phyloP scores from a whole-genome alignment of 1,284 basidiomycete genomes.

The Schizopora paradoxa region DNA sequence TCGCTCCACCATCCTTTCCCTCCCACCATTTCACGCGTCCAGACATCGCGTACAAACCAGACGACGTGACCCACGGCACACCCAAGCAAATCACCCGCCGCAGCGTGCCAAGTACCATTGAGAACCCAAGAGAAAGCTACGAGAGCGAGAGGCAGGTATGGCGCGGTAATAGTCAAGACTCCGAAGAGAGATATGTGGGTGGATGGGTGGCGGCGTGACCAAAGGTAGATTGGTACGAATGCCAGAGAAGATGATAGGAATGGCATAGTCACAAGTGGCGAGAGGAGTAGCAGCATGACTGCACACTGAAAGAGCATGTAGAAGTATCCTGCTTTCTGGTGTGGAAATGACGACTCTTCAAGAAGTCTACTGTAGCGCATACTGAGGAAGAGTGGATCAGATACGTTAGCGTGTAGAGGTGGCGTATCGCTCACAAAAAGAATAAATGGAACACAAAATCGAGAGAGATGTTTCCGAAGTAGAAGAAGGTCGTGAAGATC shows the following conservation, averaged over 20 bases:
- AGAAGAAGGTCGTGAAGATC: conserved; percentile 87
- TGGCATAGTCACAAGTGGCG: conserved; percentile 84
- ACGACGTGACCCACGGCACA: conserved; percentile 88
- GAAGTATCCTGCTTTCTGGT: conserved; percentile 87
- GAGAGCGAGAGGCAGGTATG: conserved; percentile 89
- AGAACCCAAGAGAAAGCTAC: conserved; percentile 88
- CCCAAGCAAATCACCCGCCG: conserved; percentile 80
- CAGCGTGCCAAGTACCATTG: conserved; percentile 81
- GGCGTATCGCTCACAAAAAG: conserved; percentile 78
- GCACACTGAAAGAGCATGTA: conserved; percentile 85
- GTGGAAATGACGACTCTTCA: conserved; percentile 93
- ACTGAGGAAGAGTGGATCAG: conserved; percentile 34
- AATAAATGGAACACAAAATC: conserved; percentile 97
- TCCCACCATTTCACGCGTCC: conserved; percentile 88
- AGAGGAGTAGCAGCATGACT: conserved; percentile 79
- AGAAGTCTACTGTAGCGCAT: conserved; percentile 96
- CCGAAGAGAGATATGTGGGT: conserved; percentile 96
- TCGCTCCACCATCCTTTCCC: conserved; percentile 71
- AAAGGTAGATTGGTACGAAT: conserved; percentile 94
- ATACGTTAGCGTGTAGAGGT: background rate
- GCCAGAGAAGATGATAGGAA: conserved; percentile 87
- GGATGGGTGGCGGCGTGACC: conserved; percentile 90
- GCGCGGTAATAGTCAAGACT: conserved; percentile 89
- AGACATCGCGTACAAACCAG: conserved; percentile 93
- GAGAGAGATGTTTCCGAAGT: conserved; percentile 90